Evolutionary conservation across 1,284 basidiomycete genomes (phyloP), one percentile per base, ranked within the genome.

Genomic region (Ustilago tritici): DNA sequence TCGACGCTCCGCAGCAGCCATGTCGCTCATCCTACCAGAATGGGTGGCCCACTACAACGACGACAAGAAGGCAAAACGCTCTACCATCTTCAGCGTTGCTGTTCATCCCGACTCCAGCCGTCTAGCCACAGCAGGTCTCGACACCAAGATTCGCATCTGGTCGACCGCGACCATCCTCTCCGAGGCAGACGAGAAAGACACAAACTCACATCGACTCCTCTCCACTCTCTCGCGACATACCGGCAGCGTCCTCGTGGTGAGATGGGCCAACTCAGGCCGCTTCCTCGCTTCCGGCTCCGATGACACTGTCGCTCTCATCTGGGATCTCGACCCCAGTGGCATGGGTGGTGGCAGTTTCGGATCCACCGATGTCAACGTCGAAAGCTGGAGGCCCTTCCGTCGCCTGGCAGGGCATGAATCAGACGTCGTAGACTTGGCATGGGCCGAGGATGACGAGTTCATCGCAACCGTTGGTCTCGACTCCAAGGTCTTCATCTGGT

Each of bases 141-240:
- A 98, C 86, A 92, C 93, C 56, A 97, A 97, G 89, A 92, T 99
- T 76, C 92, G 95, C 72, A 95, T 99, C 87, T 99, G 97, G 97
- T 93, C 93, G 74, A 98, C 96, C 0, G 92, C 93, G 68, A 94
- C 95, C 1, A 96, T 99, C 78, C 88, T 98, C 38, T 91, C 92
- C 70, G 87, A 89, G 28, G 89, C 90, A 17, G 90, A 91, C 0
- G 93, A 95, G 76, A 87, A 88, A n/a, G 91, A 81, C 19, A 91
- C 92, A 43, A 90, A 90, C 56, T 92, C 93, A 35, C 93, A 93
- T 46, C 95, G 95, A 85, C 91, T 93, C 19, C 88, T 99, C 28
- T 95, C 93, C 81, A 98, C 95, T 0, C 90, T 99, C 62, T 91
- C 93, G 0, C 93, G 95, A 89, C 97, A 99, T 85, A 94, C 93